These are phyloP conservation scores for Pseudogymnoascus sp. DNA, from an alignment of 2,329 filamentous ascomycete genomes.

Conservation along the genomic window DNA sequence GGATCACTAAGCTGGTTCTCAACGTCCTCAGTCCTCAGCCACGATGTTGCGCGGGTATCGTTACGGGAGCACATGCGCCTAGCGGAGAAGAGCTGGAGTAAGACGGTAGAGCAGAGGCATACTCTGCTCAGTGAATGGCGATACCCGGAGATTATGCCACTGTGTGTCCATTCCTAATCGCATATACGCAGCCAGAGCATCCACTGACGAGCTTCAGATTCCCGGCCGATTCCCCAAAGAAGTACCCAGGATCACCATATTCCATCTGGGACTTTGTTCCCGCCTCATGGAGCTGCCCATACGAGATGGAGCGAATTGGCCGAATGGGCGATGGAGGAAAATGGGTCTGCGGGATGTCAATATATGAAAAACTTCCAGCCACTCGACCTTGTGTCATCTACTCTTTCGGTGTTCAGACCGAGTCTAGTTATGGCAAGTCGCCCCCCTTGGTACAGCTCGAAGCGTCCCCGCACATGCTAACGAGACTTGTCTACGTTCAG, in stretches of 20 bases:
- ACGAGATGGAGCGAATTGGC: conserved; percentile 35
- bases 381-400: conserved; percentile 30
- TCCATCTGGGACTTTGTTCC: conserved; percentile 36
- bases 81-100: conserved; percentile 24
- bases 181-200: background rate
- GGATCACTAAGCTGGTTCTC: background rate
- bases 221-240: conserved; percentile 14
- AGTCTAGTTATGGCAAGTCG: conserved; percentile 31
- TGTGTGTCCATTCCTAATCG: conserved; percentile 14
- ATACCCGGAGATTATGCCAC: conserved; percentile 23
- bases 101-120: conserved; percentile 27
- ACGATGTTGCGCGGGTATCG: background rate
- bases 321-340: conserved; percentile 37
- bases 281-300: conserved; percentile 34
- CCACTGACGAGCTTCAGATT: conserved; percentile 17
- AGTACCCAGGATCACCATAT: conserved; percentile 26
- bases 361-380: conserved; percentile 26
- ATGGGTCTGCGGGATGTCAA: conserved; percentile 36
- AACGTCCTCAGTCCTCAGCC: background rate
- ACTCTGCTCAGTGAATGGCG: conserved; percentile 21
- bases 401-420: conserved; percentile 32
- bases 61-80: background rate
- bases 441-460: background rate
- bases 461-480: background rate
- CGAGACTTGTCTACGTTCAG: conserved; percentile 13